Percentiles rank a stretch among this genome's conserved stretches.
Conservation (phyloP, 164 flowering plant species). For the Nymphaea thermarum region DNA sequence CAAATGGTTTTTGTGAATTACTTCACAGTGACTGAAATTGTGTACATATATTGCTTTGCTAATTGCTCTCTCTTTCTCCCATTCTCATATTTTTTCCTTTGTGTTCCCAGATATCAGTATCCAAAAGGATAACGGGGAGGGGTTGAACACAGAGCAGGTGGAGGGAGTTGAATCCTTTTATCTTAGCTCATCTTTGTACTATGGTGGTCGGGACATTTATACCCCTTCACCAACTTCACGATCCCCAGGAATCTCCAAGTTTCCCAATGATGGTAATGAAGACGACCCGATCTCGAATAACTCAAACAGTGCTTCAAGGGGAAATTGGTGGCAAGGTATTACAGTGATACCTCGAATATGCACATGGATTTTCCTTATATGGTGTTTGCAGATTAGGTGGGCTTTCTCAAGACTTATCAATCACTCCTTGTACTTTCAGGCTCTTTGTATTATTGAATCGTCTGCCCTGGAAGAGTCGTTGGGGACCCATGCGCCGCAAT, state of each 20-base stretch:
- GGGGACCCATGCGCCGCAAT: neutral
- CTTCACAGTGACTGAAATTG: too few relatives aligned
- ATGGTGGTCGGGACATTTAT: conserved; percentile 74
- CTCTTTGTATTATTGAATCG: conserved; percentile 53
- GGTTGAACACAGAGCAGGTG: conserved; percentile 19
- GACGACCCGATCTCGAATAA: conserved; percentile 38
- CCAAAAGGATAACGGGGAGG: conserved; percentile 11
- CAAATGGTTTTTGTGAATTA: too few relatives aligned
- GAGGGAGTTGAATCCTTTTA: conserved; percentile 45
- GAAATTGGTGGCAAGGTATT: conserved; percentile 23
- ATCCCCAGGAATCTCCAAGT: conserved; percentile 23
- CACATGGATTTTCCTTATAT: too few relatives aligned
- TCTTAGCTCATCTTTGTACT: conserved; percentile 70
- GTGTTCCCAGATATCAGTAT: neutral
- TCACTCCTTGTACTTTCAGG: conserved; percentile 22
- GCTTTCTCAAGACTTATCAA: neutral
- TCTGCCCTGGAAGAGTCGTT: neutral
- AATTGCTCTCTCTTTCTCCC: too few relatives aligned
- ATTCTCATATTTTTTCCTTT: too few relatives aligned
- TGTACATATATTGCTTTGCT: too few relatives aligned
- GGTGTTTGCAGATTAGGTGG: neutral
- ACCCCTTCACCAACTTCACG: conserved; percentile 25
- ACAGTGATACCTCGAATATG: conserved; percentile 1
- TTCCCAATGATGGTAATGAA: conserved; percentile 43
- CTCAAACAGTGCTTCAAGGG: conserved; percentile 52